Conservation (phyloP, 1,284 basidiomycete species). For the Pseudozyma pruni region DNA sequence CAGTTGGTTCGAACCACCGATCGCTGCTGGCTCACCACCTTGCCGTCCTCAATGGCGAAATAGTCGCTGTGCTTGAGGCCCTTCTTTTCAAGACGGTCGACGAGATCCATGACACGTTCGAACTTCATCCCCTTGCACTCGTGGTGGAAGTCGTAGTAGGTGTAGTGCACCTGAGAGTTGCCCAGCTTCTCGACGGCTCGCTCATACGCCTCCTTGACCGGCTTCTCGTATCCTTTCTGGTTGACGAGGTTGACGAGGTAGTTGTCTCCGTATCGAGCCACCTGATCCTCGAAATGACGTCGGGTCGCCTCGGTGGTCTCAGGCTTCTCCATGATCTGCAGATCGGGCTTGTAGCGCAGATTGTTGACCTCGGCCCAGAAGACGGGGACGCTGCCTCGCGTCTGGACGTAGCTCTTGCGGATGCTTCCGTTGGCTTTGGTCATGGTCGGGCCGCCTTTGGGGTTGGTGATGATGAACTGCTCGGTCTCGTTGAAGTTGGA, state of each 20-base stretch:
- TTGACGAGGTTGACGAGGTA: conserved; percentile 92
- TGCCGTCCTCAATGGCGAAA: conserved; percentile 43
- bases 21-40: conserved; percentile 61
- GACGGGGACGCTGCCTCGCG: conserved; percentile 89
- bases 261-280: conserved; percentile 81
- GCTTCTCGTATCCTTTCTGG: conserved; percentile 92
- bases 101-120: conserved; percentile 86
- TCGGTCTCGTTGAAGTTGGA: conserved; percentile 71
- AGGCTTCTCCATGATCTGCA: conserved; percentile 92
- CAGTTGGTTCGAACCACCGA: conserved; percentile 71
- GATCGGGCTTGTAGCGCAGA: conserved; percentile 92
- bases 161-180: conserved; percentile 80
- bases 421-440: conserved; percentile 72
- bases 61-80: conserved; percentile 73
- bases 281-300: conserved; percentile 81
- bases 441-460: conserved; percentile 61
- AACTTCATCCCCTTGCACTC: conserved; percentile 96
- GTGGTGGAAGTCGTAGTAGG: conserved; percentile 97
- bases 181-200: conserved; percentile 75
- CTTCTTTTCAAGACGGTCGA: conserved; percentile 78
- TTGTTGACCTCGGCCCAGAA: conserved; percentile 99
- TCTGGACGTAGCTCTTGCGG: conserved; percentile 81
- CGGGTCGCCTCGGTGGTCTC: conserved; percentile 80
- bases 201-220: conserved; percentile 96
- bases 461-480: conserved; percentile 72